phyloP scores from a whole-genome alignment of 257 asterid genomes.

The Mitragyna speciosa region DNA sequence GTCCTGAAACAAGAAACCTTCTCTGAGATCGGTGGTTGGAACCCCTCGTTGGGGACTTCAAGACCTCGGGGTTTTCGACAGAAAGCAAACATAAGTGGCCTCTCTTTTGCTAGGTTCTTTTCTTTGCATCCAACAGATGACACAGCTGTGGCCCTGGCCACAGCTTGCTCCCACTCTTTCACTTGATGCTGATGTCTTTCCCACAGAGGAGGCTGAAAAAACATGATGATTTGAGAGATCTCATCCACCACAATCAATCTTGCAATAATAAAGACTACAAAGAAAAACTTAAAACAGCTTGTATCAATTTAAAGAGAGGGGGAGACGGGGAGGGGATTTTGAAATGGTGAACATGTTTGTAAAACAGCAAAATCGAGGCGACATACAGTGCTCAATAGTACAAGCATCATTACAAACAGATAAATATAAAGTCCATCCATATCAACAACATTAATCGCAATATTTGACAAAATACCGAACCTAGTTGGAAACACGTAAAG shows the following conservation, averaged over 20 bases:
- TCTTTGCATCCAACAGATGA: slow-evolving; percentile 50
- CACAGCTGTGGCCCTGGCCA: slow-evolving; percentile 47
- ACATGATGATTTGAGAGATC: slow-evolving; percentile 16
- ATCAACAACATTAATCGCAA: background rate
- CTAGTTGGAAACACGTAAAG: background rate
- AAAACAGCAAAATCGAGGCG: background rate
- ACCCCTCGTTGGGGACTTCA: slow-evolving; percentile 80
- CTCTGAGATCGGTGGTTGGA: slow-evolving; percentile 90
- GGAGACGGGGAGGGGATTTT: no score
- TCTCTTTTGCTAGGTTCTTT: slow-evolving; percentile 56
- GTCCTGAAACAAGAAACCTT: slow-evolving; percentile 64
- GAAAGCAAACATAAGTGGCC: slow-evolving; percentile 91
- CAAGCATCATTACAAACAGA: slow-evolving; percentile 3
- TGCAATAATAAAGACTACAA: background rate
- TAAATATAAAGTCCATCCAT: background rate
- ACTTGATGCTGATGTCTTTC: slow-evolving; percentile 78
- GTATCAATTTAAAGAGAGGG: background rate
- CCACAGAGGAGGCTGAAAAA: slow-evolving; percentile 92
- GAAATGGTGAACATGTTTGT: background rate
- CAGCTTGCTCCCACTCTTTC: slow-evolving; percentile 77
- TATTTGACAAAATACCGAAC: background rate
- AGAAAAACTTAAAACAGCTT: background rate
- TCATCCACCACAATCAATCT: slow-evolving; percentile 15
- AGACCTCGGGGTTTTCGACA: slow-evolving; percentile 91
- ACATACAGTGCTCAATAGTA: background rate